A percentile compares a stretch with the other conserved stretches of the same genome.
phyloP scores from a whole-genome alignment of 106 monocot species.

The Ottelia alismoides region DNA sequence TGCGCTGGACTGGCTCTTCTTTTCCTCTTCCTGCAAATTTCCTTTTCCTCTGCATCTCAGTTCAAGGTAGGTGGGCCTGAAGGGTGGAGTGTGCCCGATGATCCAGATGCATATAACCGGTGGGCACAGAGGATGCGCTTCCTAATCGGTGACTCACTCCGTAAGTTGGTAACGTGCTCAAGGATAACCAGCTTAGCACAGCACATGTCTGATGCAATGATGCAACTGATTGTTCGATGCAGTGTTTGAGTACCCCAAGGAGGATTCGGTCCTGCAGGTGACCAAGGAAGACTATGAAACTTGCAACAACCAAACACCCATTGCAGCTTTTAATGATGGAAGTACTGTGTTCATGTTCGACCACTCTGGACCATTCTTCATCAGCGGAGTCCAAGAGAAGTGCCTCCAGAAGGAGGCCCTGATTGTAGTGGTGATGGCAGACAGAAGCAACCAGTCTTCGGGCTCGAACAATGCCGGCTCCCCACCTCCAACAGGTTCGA shows the following conservation, averaged over 20 bases:
- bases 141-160: constrained; percentile 61
- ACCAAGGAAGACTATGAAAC: constrained; percentile 36
- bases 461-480: constrained; percentile 7
- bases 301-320: constrained; percentile 52
- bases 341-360: constrained; percentile 9
- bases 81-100: constrained; percentile 36
- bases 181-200: not conserved
- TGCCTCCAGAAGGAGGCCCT: constrained; percentile 54
- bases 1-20: not conserved
- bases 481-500: not conserved
- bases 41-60: constrained; percentile 24
- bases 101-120: constrained; percentile 19
- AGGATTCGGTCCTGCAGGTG: constrained; percentile 69
- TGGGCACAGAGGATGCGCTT: constrained; percentile 58
- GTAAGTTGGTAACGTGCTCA: constrained; percentile 11
- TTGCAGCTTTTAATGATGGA: constrained; percentile 22
- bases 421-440: constrained; percentile 54
- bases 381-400: constrained; percentile 30
- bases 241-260: not conserved
- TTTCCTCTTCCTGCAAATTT: constrained; percentile 9
- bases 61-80: constrained; percentile 41
- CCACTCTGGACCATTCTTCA: constrained; percentile 36
- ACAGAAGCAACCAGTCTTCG: constrained; percentile 5
- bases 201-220: not conserved
- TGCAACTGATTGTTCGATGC: constrained; percentile 43